These are phyloP conservation scores for Hypoxylon sp. DNA, from an alignment of 2,329 filamentous ascomycete species.

Conservation along the genomic window DNA sequence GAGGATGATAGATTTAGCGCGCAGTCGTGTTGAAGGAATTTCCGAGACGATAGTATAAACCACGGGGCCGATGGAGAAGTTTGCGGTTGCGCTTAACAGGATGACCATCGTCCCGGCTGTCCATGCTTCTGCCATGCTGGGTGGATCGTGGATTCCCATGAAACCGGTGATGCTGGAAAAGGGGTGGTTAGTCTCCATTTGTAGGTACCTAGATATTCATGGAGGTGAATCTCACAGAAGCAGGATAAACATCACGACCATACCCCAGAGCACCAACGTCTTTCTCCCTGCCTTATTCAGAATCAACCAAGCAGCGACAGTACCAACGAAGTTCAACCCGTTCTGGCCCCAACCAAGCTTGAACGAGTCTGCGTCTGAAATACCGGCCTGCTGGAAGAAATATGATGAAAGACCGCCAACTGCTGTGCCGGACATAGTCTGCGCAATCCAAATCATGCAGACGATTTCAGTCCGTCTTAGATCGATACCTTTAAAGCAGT, in stretches of 20 bases:
- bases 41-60: slow-evolving; percentile 59
- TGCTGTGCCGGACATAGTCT: slow-evolving; percentile 45
- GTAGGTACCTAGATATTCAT: too few species aligned
- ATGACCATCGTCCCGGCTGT: slow-evolving; percentile 54
- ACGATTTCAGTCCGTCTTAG: slow-evolving; percentile 50
- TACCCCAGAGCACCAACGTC: slow-evolving; percentile 52
- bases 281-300: slow-evolving; percentile 51
- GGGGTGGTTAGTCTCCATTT: background rate
- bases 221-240: slow-evolving; percentile 50
- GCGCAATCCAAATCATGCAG: slow-evolving; percentile 47
- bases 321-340: slow-evolving; percentile 52
- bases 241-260: slow-evolving; percentile 50
- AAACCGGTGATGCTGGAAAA: slow-evolving; percentile 45
- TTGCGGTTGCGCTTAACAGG: slow-evolving; percentile 54
- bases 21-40: slow-evolving; percentile 55
- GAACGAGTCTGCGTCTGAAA: slow-evolving; percentile 46
- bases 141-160: slow-evolving; percentile 44
- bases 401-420: slow-evolving; percentile 49
- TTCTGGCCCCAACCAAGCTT: slow-evolving; percentile 49
- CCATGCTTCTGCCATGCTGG: slow-evolving; percentile 54
- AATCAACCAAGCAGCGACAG: slow-evolving; percentile 53
- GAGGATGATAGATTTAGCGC: slow-evolving; percentile 56
- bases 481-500: slow-evolving; percentile 54
- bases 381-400: slow-evolving; percentile 50
- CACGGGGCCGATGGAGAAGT: slow-evolving; percentile 56